Evolutionary conservation across 2,329 filamentous ascomycete species (phyloP).

Genomic region (Cordyceps farinosa): DNA sequence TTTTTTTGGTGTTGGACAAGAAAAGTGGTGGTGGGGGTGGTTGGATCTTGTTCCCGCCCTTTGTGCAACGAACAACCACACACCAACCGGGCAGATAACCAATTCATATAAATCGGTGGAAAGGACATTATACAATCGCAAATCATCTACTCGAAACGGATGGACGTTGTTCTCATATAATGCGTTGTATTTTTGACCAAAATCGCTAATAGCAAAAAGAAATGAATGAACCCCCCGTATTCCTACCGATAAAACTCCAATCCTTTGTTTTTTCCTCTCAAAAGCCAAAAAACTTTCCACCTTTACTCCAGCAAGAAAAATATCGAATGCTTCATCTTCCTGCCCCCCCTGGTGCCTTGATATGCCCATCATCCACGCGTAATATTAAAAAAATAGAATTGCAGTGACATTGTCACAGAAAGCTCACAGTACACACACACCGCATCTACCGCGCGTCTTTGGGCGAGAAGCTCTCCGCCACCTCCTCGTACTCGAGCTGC

Average conservation of each 20-base stretch:
- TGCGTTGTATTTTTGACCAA: neutral
- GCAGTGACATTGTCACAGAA: neutral
- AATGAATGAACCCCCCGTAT: neutral
- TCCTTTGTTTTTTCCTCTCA: neutral
- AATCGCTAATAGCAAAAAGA: conserved; percentile 11
- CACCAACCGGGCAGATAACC: neutral
- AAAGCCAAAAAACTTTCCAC: neutral
- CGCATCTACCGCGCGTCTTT: conserved; percentile 13
- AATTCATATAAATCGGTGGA: too few species aligned
- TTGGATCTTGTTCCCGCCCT: neutral
- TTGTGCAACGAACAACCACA: neutral
- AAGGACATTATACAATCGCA: neutral
- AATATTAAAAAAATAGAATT: neutral
- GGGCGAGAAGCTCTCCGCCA: conserved; percentile 38
- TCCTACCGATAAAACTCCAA: neutral
- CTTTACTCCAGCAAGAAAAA: neutral
- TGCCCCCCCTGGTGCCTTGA: neutral
- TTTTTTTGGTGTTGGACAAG: too few species aligned
- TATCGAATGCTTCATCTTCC: too few species aligned
- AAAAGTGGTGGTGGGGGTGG: too few species aligned
- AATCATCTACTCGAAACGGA: neutral
- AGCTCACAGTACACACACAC: neutral
- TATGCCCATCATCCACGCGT: conserved; percentile 3
- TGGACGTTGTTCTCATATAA: too few species aligned
- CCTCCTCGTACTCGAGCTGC: conserved; percentile 65